Evolutionary conservation across 495 filamentous ascomycete genomes (phyloP), one percentile per base, ranked within the genome.

Genomic region (Apodospora peruviana): DNA sequence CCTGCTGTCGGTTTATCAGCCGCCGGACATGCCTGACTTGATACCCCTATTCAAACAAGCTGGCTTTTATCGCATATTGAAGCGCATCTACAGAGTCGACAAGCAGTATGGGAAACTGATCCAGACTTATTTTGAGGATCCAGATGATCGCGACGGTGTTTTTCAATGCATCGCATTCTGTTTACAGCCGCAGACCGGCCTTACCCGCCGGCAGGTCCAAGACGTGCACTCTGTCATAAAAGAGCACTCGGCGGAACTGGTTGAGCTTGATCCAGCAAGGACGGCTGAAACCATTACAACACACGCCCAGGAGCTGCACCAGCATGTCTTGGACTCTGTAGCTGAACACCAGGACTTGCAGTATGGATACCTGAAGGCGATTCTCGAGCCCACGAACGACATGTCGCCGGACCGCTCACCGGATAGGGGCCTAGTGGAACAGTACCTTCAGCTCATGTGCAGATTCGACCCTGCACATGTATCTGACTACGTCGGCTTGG

Each of bases 401-500:
- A 56, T 58, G n/a, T 40, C 53, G 1, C 64, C 64, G 4, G 77
- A 76, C 16, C 52, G 55, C 32, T 43, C 53, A 1, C 44, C 60
- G 7, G 69, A 72, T 12, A 54, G 62, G 27, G 69, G 75, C 20
- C 88, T 96, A 57, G 68, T 86, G 16, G 93, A 97, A 60, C 81
- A 78, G 51, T 98, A 97, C 64, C 81, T 98, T 18, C 86, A 85
- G 52, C 77, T 98, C 17, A 86, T 97, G 77, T 97, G 94, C 68
- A 75, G 75, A 56, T 93, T 87, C 58, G 80, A 95, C 48, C 79
- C 87, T 5, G 68, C 77, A 0, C 88, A 93, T 61, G 91, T 98
- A 8, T 87, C 88, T 2, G 81, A 86, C 40, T 98, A 89, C 63
- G 84, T 97, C 24, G 84, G 86, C 47, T 63, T 81, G 5, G 74